Evolutionary conservation across 768 basidiomycete genomes (phyloP), one percentile per base, ranked within the genome.

Genomic region (Mycena filopes): DNA sequence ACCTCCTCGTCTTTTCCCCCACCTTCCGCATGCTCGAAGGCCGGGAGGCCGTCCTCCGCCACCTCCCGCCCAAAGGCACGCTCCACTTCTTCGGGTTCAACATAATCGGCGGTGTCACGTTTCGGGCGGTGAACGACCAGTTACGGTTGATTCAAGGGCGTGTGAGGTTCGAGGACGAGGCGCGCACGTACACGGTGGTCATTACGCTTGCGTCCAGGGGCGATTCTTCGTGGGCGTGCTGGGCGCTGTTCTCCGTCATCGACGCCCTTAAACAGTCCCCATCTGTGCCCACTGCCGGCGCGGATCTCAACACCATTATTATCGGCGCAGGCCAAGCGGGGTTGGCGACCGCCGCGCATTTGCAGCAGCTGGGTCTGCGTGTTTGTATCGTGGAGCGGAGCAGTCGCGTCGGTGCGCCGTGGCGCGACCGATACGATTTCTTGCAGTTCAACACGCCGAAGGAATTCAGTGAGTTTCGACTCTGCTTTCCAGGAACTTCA

Each of bases 21-120:
- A 56, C 55, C 29, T 56, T 56, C 20, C 41, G 55, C 20, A 56
- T 45, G 55, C 42, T 56, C 6, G 42, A 56, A 21, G 55, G 55
- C 6, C 20, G 42, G n/a, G 28, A 56, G 16, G 31, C 29, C 18
- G 40, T 42, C 25, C 16, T 56, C 9, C 18, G 13, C 21, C 55
- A 56, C 42, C 15, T 56, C n/a, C n/a, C n/a, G n/a, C n/a, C n/a
- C n/a, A n/a, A n/a, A n/a, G n/a, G 28, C 43, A 23, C 10, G 20
- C 55, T 1, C 20, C 25, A 4, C 21, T 56, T 56, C 29, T 21
- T 5, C 23, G 29, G 7, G 20, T 56, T 56, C 29, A 20, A 1
- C 7, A 43, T 56, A 3, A 13, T 56, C 10, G 41, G 25, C 9
- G 13, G 12, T 4, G 18, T 45, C 13, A 29, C 41, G 12, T 43